Evolutionary conservation across 2,329 filamentous ascomycete species (phyloP).

Genomic region (Botrytis elliptica): DNA sequence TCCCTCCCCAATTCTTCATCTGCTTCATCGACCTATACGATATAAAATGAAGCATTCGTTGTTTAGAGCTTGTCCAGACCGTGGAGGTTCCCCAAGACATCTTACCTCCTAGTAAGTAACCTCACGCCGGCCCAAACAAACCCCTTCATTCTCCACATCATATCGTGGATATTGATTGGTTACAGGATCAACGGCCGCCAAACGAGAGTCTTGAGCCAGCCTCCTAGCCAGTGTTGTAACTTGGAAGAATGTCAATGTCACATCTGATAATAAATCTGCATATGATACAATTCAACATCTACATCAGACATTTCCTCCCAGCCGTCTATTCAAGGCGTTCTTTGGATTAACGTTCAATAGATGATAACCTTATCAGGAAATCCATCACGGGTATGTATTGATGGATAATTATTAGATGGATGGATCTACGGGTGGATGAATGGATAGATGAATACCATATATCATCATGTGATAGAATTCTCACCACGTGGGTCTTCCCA

Average conservation of each 20-base stretch:
- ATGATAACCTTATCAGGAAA: not conserved
- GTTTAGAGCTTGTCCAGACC: not conserved
- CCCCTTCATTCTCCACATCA: not conserved
- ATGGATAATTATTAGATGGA: no score
- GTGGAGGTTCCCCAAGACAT: not conserved
- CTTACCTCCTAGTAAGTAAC: not conserved
- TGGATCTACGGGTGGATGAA: no score
- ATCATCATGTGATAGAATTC: not conserved
- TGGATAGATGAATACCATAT: not conserved
- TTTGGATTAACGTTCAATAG: not conserved
- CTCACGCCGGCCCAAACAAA: not conserved
- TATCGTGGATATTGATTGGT: not conserved
- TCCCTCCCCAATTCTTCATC: not conserved
- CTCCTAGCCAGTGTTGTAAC: not conserved
- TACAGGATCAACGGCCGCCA: not conserved
- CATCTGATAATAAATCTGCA: not conserved
- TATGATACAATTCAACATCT: not conserved
- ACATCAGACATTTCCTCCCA: not conserved
- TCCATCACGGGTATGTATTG: not conserved
- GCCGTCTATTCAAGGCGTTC: not conserved
- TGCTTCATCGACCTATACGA: not conserved
- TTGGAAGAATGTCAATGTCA: not conserved
- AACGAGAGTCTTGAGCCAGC: not conserved
- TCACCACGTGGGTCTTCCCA: not conserved
- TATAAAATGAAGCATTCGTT: not conserved